These are phyloP conservation scores for Asterophora lycoperdoides DNA, from an alignment of 768 basidiomycete genomes.

Conservation along the genomic window DNA sequence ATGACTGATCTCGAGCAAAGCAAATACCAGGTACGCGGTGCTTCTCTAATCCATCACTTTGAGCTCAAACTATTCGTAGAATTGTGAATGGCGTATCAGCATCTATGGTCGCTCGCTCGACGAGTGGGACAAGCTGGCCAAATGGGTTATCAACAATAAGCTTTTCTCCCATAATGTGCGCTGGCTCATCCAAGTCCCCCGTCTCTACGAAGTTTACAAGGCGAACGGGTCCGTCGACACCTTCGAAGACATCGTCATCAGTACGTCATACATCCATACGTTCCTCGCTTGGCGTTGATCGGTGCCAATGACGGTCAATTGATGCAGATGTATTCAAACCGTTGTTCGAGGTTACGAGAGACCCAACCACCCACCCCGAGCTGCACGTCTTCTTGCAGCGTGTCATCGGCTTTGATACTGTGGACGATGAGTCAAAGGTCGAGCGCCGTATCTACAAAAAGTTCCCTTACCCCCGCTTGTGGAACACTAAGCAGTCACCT, in stretches of 20 bases:
- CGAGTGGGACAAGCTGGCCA: slow-evolving; percentile 98
- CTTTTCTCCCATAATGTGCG: slow-evolving; percentile 95
- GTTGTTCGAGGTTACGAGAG: slow-evolving; percentile 92
- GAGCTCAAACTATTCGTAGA: slow-evolving; percentile 39
- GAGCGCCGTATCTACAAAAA: slow-evolving; percentile 91
- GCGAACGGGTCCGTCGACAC: slow-evolving; percentile 76
- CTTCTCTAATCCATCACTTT: not conserved
- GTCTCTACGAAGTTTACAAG: slow-evolving; percentile 95
- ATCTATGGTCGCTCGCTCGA: slow-evolving; percentile 80
- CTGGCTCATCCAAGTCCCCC: slow-evolving; percentile 95
- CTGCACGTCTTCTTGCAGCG: slow-evolving; percentile 93
- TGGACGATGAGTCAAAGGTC: slow-evolving; percentile 95
- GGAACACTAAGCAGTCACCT: slow-evolving; percentile 87
- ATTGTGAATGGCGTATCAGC: slow-evolving; percentile 96
- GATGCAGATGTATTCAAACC: slow-evolving; percentile 83
- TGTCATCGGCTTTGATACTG: slow-evolving; percentile 96
- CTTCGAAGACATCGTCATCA: slow-evolving; percentile 87
- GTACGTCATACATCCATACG: slow-evolving; percentile 43
- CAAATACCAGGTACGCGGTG: slow-evolving; percentile 81
- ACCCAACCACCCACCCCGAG: slow-evolving; percentile 87
- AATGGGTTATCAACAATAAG: slow-evolving; percentile 94
- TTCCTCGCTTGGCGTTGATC: not conserved
- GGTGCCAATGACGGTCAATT: not conserved
- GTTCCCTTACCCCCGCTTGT: slow-evolving; percentile 86
- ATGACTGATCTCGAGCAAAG: slow-evolving; percentile 98